Conservation (phyloP, 1,284 basidiomycete genomes). For the Trametes versicolor region DNA sequence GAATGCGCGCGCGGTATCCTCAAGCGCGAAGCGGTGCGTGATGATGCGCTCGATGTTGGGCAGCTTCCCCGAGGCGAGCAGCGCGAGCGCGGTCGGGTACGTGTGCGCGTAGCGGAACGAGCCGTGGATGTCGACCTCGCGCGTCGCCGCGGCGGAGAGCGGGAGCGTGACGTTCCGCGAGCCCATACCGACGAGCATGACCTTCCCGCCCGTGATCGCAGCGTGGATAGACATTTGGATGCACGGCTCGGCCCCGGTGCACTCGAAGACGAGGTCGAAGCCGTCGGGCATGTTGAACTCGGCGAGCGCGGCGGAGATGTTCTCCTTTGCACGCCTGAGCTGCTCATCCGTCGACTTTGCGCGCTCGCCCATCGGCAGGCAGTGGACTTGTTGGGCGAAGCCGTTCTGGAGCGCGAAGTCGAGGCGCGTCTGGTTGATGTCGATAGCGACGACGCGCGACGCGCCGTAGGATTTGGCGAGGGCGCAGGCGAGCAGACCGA, state of each 20-base stretch:
- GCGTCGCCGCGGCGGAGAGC: constrained; percentile 82
- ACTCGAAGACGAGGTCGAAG: constrained; percentile 94
- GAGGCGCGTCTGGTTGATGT: constrained; percentile 86
- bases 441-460: constrained; percentile 78
- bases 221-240: constrained; percentile 90
- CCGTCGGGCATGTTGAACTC: constrained; percentile 75
- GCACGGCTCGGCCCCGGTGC: constrained; percentile 92
- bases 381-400: constrained; percentile 80
- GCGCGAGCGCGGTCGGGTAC: constrained; percentile 83
- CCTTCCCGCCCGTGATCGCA: constrained; percentile 85
- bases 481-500: constrained; percentile 89
- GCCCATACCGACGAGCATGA: constrained; percentile 97
- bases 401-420: constrained; percentile 79
- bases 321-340: constrained; percentile 73
- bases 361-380: constrained; percentile 63
- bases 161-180: constrained; percentile 85
- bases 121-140: constrained; percentile 94
- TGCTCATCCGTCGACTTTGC: constrained; percentile 69
- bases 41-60: constrained; percentile 79
- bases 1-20: constrained; percentile 78
- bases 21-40: constrained; percentile 81
- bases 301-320: constrained; percentile 60
- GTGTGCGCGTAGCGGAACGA: constrained; percentile 93
- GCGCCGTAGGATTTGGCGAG: constrained; percentile 80
- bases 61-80: constrained; percentile 75